phyloP scores from a whole-genome alignment of 306 rosid species.

The Vigna reflexopilosa region DNA sequence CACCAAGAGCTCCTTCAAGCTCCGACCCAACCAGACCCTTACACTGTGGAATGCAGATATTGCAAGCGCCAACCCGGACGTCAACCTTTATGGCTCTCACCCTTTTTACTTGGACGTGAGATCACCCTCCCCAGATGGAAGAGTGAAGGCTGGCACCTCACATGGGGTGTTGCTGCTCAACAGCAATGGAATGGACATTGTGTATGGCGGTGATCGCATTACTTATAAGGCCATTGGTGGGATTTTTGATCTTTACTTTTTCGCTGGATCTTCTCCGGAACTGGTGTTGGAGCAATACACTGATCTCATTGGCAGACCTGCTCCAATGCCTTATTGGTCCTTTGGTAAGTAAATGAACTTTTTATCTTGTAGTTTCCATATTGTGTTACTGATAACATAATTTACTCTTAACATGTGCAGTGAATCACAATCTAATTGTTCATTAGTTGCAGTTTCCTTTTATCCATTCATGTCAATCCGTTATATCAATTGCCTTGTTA shows the following conservation, averaged over 20 bases:
- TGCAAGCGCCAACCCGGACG: constrained; percentile 48
- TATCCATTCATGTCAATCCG: not conserved
- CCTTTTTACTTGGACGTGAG: constrained; percentile 84
- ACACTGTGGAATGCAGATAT: constrained; percentile 74
- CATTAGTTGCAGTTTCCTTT: too few relatives aligned
- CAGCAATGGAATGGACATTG: constrained; percentile 84
- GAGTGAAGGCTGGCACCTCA: constrained; percentile 51
- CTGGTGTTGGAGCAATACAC: constrained; percentile 81
- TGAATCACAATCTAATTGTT: too few relatives aligned
- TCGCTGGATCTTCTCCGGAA: constrained; percentile 76
- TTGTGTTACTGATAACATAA: not conserved
- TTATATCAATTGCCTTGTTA: not conserved
- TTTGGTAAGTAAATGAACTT: constrained; percentile 64
- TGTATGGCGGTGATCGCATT: constrained; percentile 64
- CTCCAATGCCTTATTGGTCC: constrained; percentile 90
- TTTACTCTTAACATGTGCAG: not conserved
- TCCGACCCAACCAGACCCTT: constrained; percentile 53
- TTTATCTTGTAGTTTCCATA: not conserved
- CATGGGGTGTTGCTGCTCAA: constrained; percentile 83
- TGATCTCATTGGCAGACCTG: constrained; percentile 76
- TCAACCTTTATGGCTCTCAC: constrained; percentile 85
- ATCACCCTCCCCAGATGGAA: constrained; percentile 31
- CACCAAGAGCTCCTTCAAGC: constrained; percentile 69
- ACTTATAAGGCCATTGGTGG: constrained; percentile 83
- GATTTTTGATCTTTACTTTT: constrained; percentile 69